Base-by-base conservation (phyloP, 805 yeast species). In the Lachancea quebecensis region DNA sequence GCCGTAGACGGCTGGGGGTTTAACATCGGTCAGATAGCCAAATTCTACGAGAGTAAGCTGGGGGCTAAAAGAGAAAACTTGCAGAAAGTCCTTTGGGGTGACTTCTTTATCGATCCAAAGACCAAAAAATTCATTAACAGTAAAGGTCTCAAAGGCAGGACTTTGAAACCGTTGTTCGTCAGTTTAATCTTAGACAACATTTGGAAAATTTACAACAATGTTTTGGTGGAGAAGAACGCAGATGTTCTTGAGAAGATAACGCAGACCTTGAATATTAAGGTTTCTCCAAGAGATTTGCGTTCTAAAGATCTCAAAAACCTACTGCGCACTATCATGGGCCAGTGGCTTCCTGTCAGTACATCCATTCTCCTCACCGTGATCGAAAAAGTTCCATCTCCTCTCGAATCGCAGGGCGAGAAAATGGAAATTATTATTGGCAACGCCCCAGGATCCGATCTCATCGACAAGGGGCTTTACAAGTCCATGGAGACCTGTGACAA, bases 1-100 rank as follows among this genome's bases (percentile, higher is more conserved):
- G 99, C 99, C 1, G 72, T 85, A 15, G 99, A 93, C 66, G 98
- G 98, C 10, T 93, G 99, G 98, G 99, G 98, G 1, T 93, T 93
- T 64, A 85, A 87, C 36, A 72, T 93, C 41, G 79, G 86, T 42
- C 96, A 93, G 53, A 85, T 93, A 65, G 85, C 96, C 7, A 81
- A 84, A 46, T 79, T 93, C 30, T 87, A 88, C 61, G 93, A 84
- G 66, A 78, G 78, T 40, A 88, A 88, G 56, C 69, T 91, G 15
- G 96, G 95, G 0, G 83, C 91, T 53, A 85, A 86, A 51, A 80
- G 89, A 50, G 78, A 79, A 15, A 86, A 79, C 44, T 72, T 93
- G 38, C 82, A 82, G 47, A 85, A 85, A 57, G 88, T 89, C n/a
- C 70, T 93, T 4, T 93, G 98, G 98, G 99, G 99, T 33, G 96